phyloP scores from a whole-genome alignment of 192 early-diverging fungal genomes.

The Mortierella claussenii region DNA sequence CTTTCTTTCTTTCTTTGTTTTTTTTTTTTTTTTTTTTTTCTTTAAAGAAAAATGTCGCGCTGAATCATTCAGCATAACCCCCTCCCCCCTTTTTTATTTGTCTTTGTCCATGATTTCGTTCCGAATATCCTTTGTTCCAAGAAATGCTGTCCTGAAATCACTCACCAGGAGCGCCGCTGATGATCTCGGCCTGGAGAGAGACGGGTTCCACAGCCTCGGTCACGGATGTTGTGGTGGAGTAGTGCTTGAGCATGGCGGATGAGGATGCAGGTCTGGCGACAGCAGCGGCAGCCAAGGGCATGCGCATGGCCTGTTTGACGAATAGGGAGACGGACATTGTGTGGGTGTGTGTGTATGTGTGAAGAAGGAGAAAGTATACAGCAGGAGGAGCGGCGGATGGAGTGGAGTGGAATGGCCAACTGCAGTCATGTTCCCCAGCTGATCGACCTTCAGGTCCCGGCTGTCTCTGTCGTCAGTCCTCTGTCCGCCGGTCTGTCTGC shows the following conservation, averaged over 20 bases:
- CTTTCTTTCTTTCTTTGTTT: too few relatives aligned
- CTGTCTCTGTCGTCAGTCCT: not conserved
- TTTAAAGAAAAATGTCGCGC: too few relatives aligned
- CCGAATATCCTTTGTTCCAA: too few relatives aligned
- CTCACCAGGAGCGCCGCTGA: slow-evolving; percentile 55
- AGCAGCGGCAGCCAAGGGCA: slow-evolving; percentile 16
- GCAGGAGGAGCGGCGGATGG: too few relatives aligned
- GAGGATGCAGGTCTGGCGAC: slow-evolving; percentile 2
- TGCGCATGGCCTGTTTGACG: slow-evolving; percentile 36
- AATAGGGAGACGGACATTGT: slow-evolving; percentile 34
- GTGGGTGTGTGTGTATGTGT: not conserved
- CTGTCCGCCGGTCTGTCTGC: not conserved
- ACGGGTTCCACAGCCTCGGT: slow-evolving; percentile 32
- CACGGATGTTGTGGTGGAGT: slow-evolving; percentile 33
- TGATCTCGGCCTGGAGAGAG: slow-evolving; percentile 48
- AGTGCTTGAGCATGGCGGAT: slow-evolving; percentile 12
- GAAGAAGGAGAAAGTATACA: too few relatives aligned
- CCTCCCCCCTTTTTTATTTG: too few relatives aligned
- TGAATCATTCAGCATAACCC: too few relatives aligned
- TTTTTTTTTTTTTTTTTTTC: too few relatives aligned
- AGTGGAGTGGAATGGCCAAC: too few relatives aligned
- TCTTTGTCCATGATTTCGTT: too few relatives aligned
- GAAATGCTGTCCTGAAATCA: not conserved
- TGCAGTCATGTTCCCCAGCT: too few relatives aligned
- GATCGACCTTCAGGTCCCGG: too few relatives aligned